Evolutionary conservation across 108 stramenopile genomes (phyloP).

Genomic region (Cyclotella baltica): DNA sequence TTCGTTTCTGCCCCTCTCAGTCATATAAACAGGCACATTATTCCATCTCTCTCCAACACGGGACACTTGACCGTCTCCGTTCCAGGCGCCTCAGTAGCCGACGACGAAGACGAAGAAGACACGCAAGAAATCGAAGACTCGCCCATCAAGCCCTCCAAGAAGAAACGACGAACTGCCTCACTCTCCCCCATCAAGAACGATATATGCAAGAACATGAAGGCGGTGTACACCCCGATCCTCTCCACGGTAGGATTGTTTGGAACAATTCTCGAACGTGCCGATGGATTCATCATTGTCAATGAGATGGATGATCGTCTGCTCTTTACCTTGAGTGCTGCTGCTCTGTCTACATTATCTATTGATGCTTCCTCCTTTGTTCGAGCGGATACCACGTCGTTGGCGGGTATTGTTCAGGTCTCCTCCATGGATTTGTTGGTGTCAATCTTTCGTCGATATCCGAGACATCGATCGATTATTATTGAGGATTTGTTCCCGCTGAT

Average conservation of each 20-base stretch:
- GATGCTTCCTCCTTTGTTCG: slow-evolving; percentile 57
- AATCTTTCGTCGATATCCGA: slow-evolving; percentile 78
- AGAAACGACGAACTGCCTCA: slow-evolving; percentile 32
- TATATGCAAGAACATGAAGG: slow-evolving; percentile 61
- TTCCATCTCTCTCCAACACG: slow-evolving; percentile 73
- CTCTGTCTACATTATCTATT: slow-evolving; percentile 67
- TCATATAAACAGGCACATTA: slow-evolving; percentile 73
- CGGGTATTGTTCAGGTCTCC: slow-evolving; percentile 65
- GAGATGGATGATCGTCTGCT: slow-evolving; percentile 84
- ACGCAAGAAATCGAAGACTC: slow-evolving; percentile 1
- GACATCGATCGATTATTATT: slow-evolving; percentile 83
- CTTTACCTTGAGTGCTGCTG: slow-evolving; percentile 68
- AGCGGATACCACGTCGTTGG: slow-evolving; percentile 33
- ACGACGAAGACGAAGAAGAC: slow-evolving; percentile 46
- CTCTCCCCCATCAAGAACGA: slow-evolving; percentile 30
- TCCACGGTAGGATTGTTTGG: slow-evolving; percentile 60
- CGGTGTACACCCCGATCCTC: slow-evolving; percentile 71
- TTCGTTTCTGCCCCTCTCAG: not conserved
- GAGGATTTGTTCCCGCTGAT: slow-evolving; percentile 93
- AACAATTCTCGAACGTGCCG: slow-evolving; percentile 73
- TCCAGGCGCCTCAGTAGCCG: slow-evolving; percentile 7
- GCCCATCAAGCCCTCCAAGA: slow-evolving; percentile 32
- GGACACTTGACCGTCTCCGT: slow-evolving; percentile 64
- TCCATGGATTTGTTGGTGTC: slow-evolving; percentile 69
- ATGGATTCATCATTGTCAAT: slow-evolving; percentile 61